Evolutionary conservation across 176 grass and related monocot genomes (phyloP), one percentile per base, ranked within the genome.

Genomic region (Metroxylon sagu): DNA sequence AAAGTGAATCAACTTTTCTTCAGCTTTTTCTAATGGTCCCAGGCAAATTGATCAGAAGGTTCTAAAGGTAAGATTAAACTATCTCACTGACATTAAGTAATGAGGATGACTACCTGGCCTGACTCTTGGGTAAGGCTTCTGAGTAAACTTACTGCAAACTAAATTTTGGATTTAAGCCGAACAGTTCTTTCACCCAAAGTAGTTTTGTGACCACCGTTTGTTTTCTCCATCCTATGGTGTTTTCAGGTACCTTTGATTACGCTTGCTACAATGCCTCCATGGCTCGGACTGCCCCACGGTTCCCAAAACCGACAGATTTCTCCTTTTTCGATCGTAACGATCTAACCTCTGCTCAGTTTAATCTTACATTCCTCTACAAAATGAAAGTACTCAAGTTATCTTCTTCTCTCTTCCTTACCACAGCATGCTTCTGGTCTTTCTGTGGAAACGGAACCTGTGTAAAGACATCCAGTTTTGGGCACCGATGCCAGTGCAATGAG

Each of bases 401-500:
- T 15, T 52, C 35, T 30, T 3, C 59, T 61, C 69, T 43, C 14
- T 31, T 39, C 56, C n/a, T 16, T 53, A 16, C 10, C 35, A 25
- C 56, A 80, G 77, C 77, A 50, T 80, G 77, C 70, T 62, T 74
- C 3, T 73, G 70, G 70, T 68, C 77, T 30, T 80, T 74, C 60
- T 80, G 77, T 18, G 63, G 70, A 0, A 27, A 48, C 52, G 77
- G 77, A 7, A 61, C 55, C 14, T 80, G 77, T 28, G 25, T 50
- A 19, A 68, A 56, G 50, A 74, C 48, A n/a, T 49, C 63, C 53
- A 25, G 28, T 28, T 78, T 68, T 14, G 50, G 52, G 28, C 77
- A 80, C 55, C 56, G 29, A 14, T 80, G 77, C 14, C 56, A 74
- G 30, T 80, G 77, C 77, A 62, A 19, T 4, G 70, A 74, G 26